Evolutionary conservation across 2,329 filamentous ascomycete species (phyloP), one percentile per base, ranked within the genome.

Genomic region (Aureobasidium subglaciale): DNA sequence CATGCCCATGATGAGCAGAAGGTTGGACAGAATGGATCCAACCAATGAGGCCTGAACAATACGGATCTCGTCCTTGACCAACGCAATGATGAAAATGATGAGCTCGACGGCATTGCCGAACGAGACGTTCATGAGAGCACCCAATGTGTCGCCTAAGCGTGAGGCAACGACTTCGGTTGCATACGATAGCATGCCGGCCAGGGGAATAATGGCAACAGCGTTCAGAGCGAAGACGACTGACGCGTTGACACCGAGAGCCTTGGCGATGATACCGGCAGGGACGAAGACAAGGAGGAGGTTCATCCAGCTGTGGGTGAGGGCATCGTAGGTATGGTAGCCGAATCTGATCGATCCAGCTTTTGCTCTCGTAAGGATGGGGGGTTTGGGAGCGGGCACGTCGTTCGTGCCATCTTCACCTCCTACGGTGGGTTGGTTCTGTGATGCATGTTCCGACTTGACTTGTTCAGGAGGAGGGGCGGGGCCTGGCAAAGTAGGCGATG

Each of bases 41-140:
- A 96, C 78, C 49, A 96, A 75, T 0, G 91, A 95, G 13, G 91
- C 90, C 71, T 96, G 91, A 22, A 96, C 91, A 62, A 96, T 92
- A 58, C 88, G 84, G 59, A 96, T 93, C 75, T 96, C 83, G 70
- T 89, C 77, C 78, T 90, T 89, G 63, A 84, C 82, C 25, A 91
- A 75, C 41, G 87, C 87, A 71, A 91, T 89, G 68, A 85, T 90
- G 69, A 78, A 78, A 61, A 78, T 72, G 63, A 78, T 78, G 46
- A 78, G 63, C 64, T 78, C 75, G 40, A 78, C 75, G 16, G 75
- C 75, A 58, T 78, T 78, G 59, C 76, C 76, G 57, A 78, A 78
- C 2, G 75, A 75, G 9, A 78, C 75, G 55, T 78, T 78, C 56
- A 78, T 71, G 59, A 78, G 60, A 32, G 75, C 75, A 57, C 75